A percentile compares a stretch with the other conserved stretches of the same genome.
phyloP scores from a whole-genome alignment of 2,329 filamentous ascomycete species.

The Teratosphaeria destructans region DNA sequence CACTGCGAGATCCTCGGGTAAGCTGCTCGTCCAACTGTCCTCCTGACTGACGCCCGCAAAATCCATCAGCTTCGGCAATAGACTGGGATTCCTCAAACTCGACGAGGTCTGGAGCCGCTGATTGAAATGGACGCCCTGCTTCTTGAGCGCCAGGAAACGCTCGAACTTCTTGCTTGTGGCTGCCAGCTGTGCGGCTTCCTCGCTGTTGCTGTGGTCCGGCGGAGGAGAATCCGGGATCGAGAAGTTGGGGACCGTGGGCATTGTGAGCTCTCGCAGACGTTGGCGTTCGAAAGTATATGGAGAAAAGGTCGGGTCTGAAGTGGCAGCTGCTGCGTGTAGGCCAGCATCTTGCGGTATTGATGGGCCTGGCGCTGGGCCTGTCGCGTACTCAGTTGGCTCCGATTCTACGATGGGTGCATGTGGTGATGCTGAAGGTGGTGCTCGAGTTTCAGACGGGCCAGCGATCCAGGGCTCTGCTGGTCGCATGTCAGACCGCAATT shows the following conservation, averaged over 20 bases:
- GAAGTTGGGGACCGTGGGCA: slow-evolving; percentile 61
- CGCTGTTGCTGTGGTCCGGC: slow-evolving; percentile 27
- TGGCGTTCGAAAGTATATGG: slow-evolving; percentile 58
- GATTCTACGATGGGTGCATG: background rate
- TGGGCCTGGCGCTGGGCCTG: slow-evolving; percentile 7
- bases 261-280: slow-evolving; percentile 59
- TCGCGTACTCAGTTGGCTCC: slow-evolving; percentile 1
- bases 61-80: slow-evolving; percentile 61
- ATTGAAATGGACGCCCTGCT: slow-evolving; percentile 69
- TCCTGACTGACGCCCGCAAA: slow-evolving; percentile 51
- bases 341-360: background rate
- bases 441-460: background rate
- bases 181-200: slow-evolving; percentile 21
- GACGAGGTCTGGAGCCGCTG: slow-evolving; percentile 56
- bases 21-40: slow-evolving; percentile 56
- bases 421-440: background rate
- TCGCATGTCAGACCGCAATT: background rate
- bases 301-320: slow-evolving; percentile 32
- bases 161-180: slow-evolving; percentile 55
- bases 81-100: slow-evolving; percentile 59
- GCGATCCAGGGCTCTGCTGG: slow-evolving; percentile 1
- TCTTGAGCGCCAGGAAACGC: slow-evolving; percentile 67
- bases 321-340: background rate
- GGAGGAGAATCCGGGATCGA: slow-evolving; percentile 66
- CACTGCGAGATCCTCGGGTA: slow-evolving; percentile 28